phyloP scores from a whole-genome alignment of 2,329 filamentous ascomycete species.

The Xenoacremonium recifei region DNA sequence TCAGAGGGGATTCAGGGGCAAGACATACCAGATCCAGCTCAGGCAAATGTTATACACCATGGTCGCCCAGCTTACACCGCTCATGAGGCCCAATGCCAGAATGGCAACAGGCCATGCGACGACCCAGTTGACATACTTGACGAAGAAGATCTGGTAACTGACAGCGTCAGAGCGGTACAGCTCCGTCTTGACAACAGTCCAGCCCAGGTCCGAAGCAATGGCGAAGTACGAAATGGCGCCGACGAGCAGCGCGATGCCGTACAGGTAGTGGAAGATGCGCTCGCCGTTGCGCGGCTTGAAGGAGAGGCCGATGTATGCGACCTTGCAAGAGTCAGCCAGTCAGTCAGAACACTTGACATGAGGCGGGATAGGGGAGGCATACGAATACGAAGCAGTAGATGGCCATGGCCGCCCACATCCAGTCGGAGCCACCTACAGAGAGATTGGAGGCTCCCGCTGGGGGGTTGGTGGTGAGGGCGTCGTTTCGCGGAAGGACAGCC shows the following conservation, averaged over 20 bases:
- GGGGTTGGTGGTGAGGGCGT: constrained; percentile 48
- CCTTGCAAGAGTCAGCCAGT: constrained; percentile 25
- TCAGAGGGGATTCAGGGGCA: too few species aligned
- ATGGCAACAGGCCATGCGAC: constrained; percentile 46
- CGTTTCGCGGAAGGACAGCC: constrained; percentile 28
- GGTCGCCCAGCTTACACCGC: constrained; percentile 55
- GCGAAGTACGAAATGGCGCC: constrained; percentile 52
- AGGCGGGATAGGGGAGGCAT: constrained; percentile 15
- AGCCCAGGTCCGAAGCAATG: constrained; percentile 51
- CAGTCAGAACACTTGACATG: neutral
- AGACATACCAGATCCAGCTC: constrained; percentile 47
- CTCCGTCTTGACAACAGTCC: constrained; percentile 35
- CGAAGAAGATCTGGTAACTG: constrained; percentile 52
- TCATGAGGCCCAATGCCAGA: constrained; percentile 48
- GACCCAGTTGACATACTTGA: constrained; percentile 55
- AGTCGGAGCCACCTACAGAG: constrained; percentile 48
- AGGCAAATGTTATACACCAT: constrained; percentile 50
- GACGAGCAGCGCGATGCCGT: constrained; percentile 47
- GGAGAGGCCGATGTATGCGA: constrained; percentile 40
- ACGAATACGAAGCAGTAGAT: constrained; percentile 48
- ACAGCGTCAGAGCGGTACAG: constrained; percentile 17
- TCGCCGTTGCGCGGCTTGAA: constrained; percentile 45
- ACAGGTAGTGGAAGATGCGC: constrained; percentile 57
- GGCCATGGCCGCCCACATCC: constrained; percentile 55
- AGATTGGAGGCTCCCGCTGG: constrained; percentile 39